phyloP scores from a whole-genome alignment of 23 red algal genomes.

The Gracilaria domingensis region DNA sequence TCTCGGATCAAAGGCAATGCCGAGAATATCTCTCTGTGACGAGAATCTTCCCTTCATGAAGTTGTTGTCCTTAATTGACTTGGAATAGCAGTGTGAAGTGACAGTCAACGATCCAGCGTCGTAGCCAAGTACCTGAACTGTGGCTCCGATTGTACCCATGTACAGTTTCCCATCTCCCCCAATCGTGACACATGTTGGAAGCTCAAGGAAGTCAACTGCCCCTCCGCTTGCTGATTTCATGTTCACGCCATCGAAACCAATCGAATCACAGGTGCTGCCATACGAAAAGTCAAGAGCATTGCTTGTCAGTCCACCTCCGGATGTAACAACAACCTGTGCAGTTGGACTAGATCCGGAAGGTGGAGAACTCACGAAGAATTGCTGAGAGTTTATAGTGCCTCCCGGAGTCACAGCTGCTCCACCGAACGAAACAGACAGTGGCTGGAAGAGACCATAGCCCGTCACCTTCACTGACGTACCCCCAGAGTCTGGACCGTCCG shows the following conservation, averaged over 20 bases:
- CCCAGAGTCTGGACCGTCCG: constrained; percentile 40
- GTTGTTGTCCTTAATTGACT: constrained; percentile 9
- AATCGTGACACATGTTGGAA: constrained; percentile 37
- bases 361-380: constrained; percentile 54
- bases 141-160: constrained; percentile 56
- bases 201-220: constrained; percentile 21
- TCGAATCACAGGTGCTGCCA: constrained; percentile 46
- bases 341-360: not conserved
- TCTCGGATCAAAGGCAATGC: constrained; percentile 56
- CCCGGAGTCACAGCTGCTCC: constrained; percentile 1
- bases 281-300: constrained; percentile 56
- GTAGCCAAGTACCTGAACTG: constrained; percentile 52
- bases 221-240: constrained; percentile 33
- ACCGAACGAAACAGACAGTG: constrained; percentile 56
- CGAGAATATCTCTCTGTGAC: constrained; percentile 54
- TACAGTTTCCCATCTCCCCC: constrained; percentile 55
- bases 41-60: constrained; percentile 32
- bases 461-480: constrained; percentile 58
- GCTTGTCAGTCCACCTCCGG: constrained; percentile 14
- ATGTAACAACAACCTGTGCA: constrained; percentile 43
- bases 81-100: constrained; percentile 48
- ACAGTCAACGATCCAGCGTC: constrained; percentile 14
- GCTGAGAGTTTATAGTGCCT: not conserved
- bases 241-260: constrained; percentile 26
- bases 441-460: constrained; percentile 63